These are phyloP conservation scores for Colletotrichum lentis DNA, from an alignment of 2,329 filamentous ascomycete genomes.

Conservation along the genomic window DNA sequence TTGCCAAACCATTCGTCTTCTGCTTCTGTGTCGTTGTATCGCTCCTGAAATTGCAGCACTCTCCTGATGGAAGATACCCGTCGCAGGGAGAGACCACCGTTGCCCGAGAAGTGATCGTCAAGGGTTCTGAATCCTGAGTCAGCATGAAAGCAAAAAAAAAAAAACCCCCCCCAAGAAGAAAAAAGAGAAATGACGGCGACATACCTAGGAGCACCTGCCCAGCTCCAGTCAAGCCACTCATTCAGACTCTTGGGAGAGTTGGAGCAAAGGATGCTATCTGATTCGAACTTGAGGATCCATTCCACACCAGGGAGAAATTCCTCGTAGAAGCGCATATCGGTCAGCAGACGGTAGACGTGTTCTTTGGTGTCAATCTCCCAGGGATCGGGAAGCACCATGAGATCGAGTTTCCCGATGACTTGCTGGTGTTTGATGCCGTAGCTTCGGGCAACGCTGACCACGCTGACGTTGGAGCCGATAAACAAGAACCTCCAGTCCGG, in stretches of 20 bases:
- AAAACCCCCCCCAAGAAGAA: too few relatives aligned
- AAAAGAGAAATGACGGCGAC: neutral
- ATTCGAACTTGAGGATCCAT: conserved; percentile 63
- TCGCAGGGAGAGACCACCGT: conserved; percentile 63
- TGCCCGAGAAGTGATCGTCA: conserved; percentile 59
- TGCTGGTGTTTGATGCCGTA: conserved; percentile 59
- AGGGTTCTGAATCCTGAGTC: conserved; percentile 43
- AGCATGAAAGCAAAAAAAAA: neutral
- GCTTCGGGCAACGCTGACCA: conserved; percentile 54
- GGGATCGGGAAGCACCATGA: conserved; percentile 58
- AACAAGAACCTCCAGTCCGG: conserved; percentile 66
- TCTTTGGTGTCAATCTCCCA: conserved; percentile 59
- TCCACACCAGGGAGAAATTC: conserved; percentile 59
- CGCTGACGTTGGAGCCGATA: conserved; percentile 59
- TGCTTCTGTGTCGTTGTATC: conserved; percentile 59
- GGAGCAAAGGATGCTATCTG: conserved; percentile 64
- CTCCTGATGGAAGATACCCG: conserved; percentile 60
- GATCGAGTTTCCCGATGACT: conserved; percentile 60
- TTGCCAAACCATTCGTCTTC: conserved; percentile 66
- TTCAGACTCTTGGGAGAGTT: conserved; percentile 61
- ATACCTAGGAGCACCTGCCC: conserved; percentile 62
- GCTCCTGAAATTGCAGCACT: conserved; percentile 58
- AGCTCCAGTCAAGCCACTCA: conserved; percentile 63
- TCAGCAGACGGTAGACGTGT: conserved; percentile 57
- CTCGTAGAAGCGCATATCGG: conserved; percentile 61